Conservation (phyloP, 2,329 filamentous ascomycete genomes). For the Exophiala alcalophila region DNA sequence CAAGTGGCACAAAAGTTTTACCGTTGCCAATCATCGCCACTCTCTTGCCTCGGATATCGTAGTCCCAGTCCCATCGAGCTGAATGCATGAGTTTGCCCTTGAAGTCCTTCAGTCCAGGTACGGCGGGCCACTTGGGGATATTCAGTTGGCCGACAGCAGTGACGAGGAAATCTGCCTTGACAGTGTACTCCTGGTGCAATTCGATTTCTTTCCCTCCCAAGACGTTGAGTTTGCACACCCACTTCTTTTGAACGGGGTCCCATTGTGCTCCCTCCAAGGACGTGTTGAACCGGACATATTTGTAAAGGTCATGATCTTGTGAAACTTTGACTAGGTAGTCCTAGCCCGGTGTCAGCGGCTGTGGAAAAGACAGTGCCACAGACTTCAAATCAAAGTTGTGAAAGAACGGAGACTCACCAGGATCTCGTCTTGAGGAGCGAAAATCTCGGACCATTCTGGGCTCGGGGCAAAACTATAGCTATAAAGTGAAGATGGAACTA, state of each 20-base stretch:
- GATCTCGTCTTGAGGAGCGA: slow-evolving; percentile 60
- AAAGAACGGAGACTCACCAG: too few relatives aligned
- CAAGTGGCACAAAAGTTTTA: too few relatives aligned
- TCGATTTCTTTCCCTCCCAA: slow-evolving; percentile 55
- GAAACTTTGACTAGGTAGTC: slow-evolving; percentile 47
- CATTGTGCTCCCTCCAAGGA: slow-evolving; percentile 53
- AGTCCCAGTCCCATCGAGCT: slow-evolving; percentile 48
- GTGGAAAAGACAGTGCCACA: background rate
- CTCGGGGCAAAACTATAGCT: slow-evolving; percentile 61
- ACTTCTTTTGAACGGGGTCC: slow-evolving; percentile 56
- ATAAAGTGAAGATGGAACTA: slow-evolving; percentile 60
- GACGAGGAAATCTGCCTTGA: slow-evolving; percentile 55
- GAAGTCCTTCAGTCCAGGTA: slow-evolving; percentile 30
- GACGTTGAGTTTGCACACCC: slow-evolving; percentile 49
- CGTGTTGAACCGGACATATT: slow-evolving; percentile 59
- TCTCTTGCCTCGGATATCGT: slow-evolving; percentile 51
- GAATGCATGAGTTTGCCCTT: slow-evolving; percentile 34
- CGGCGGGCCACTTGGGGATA: slow-evolving; percentile 42
- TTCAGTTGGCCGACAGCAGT: slow-evolving; percentile 60
- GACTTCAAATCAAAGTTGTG: too few relatives aligned
- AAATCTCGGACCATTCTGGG: slow-evolving; percentile 56
- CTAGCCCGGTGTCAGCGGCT: slow-evolving; percentile 28
- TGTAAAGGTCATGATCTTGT: slow-evolving; percentile 43
- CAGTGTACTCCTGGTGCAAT: slow-evolving; percentile 53
- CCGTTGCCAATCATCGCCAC: slow-evolving; percentile 59